phyloP scores from a whole-genome alignment of 2,329 filamentous ascomycete species.

The Cladosporium sphaerospermum region DNA sequence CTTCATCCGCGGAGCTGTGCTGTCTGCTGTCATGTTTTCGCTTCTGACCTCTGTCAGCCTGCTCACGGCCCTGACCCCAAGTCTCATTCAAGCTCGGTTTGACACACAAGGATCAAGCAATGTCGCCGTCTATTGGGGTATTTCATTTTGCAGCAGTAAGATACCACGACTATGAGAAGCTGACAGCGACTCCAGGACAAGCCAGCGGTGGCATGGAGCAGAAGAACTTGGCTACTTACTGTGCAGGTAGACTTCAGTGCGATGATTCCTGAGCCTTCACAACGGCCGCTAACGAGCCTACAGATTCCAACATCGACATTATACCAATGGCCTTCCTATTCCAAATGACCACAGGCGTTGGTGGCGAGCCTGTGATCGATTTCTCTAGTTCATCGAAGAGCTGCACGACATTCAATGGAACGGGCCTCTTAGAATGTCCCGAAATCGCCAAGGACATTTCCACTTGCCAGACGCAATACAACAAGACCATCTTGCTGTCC shows the following conservation, averaged over 20 bases:
- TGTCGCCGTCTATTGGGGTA: conserved; percentile 62
- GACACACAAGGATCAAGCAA: conserved; percentile 33
- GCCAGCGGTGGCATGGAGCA: conserved; percentile 8
- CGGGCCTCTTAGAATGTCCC: conserved; percentile 54
- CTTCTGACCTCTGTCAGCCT: background rate
- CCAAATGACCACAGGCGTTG: conserved; percentile 46
- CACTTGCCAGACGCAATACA: conserved; percentile 54
- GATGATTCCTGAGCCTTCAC: conserved; percentile 7
- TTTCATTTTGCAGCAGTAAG: conserved; percentile 18
- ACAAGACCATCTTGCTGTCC: conserved; percentile 67
- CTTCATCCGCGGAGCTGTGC: too few species aligned
- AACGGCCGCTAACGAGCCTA: conserved; percentile 19
- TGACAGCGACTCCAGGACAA: background rate
- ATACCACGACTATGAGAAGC: conserved; percentile 18
- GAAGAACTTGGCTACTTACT: conserved; percentile 6
- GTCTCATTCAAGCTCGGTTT: background rate
- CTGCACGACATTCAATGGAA: conserved; percentile 55
- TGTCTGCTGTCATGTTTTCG: background rate
- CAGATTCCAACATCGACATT: conserved; percentile 49
- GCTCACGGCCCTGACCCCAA: background rate
- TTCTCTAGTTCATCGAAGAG: conserved; percentile 59
- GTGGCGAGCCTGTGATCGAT: conserved; percentile 50
- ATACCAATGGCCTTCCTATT: conserved; percentile 60
- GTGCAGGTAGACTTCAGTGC: background rate
- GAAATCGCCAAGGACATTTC: conserved; percentile 52